These are phyloP conservation scores for Phlyctochytrium bullatum DNA, from an alignment of 192 early-diverging fungal genomes.

Conservation along the genomic window DNA sequence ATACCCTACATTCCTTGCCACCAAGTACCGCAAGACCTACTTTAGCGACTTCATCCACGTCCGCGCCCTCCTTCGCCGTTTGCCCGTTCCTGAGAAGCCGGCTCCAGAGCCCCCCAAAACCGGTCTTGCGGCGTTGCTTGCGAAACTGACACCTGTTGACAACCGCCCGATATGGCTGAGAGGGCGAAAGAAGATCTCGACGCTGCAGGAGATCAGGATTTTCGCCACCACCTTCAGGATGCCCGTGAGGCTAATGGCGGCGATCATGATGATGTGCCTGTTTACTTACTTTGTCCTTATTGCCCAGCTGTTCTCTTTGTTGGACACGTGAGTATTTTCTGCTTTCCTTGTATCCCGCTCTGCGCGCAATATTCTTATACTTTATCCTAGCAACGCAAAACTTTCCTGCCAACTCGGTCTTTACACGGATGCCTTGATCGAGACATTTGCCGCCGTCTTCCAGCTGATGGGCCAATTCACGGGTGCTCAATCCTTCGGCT, in stretches of 20 bases:
- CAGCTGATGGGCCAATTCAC: no score
- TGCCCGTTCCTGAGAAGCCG: neutral
- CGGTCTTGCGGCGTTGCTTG: neutral
- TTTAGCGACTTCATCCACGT: constrained; percentile 5
- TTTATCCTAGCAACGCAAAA: no score
- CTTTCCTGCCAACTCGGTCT: no score
- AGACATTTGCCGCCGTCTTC: no score
- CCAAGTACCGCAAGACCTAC: constrained; percentile 5
- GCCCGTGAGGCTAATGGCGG: neutral
- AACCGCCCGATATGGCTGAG: constrained; percentile 8
- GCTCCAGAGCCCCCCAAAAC: neutral
- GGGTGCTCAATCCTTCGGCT: no score
- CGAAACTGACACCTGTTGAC: neutral
- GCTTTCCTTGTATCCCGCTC: no score
- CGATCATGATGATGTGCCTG: constrained; percentile 9
- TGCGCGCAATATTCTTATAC: no score
- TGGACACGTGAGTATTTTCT: no score
- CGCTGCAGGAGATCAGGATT: neutral
- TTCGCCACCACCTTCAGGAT: neutral
- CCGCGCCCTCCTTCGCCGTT: neutral
- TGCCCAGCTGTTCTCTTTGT: neutral
- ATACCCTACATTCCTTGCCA: neutral
- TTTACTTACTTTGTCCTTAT: constrained; percentile 10
- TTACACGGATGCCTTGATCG: no score
- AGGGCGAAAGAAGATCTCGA: neutral